Conservation (phyloP, 1,284 basidiomycete species). For the Microbotryomycetes sp. region DNA sequence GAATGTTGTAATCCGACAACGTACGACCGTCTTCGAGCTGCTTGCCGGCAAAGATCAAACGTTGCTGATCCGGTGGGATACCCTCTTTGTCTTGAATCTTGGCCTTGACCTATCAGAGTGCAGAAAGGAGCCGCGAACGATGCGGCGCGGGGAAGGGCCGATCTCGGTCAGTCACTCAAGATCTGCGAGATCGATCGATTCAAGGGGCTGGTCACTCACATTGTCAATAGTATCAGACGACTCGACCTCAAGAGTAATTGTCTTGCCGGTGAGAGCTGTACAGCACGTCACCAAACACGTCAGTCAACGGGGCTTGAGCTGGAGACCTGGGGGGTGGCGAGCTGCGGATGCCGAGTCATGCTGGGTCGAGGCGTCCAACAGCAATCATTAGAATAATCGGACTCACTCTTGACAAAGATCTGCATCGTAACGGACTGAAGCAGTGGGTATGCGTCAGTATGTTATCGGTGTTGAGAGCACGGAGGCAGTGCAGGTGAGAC, state of each 20-base stretch:
- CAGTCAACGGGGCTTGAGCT: not conserved
- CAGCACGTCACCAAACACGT: not conserved
- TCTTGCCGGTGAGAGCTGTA: constrained; percentile 11
- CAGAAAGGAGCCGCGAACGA: not conserved
- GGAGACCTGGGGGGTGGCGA: not conserved
- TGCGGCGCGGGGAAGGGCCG: not conserved
- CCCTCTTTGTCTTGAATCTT: constrained; percentile 46
- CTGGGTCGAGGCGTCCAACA: no score
- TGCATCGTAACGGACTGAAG: constrained; percentile 44
- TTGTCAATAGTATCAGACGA: constrained; percentile 56
- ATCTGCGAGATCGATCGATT: no score
- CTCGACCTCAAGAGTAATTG: constrained; percentile 54
- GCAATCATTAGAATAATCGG: not conserved
- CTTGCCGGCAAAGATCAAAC: constrained; percentile 86
- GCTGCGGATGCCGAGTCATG: not conserved
- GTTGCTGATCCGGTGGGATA: constrained; percentile 80
- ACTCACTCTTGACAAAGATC: constrained; percentile 50
- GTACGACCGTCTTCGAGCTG: constrained; percentile 94
- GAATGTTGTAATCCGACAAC: constrained; percentile 92
- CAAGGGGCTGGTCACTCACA: constrained; percentile 43
- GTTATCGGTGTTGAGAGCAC: not conserved
- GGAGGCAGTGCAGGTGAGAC: not conserved
- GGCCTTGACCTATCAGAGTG: constrained; percentile 22
- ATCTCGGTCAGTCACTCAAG: not conserved
- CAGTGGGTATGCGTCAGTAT: no score